Conservation (phyloP, 1,139 yeast genomes). For the Pichia sp. region DNA sequence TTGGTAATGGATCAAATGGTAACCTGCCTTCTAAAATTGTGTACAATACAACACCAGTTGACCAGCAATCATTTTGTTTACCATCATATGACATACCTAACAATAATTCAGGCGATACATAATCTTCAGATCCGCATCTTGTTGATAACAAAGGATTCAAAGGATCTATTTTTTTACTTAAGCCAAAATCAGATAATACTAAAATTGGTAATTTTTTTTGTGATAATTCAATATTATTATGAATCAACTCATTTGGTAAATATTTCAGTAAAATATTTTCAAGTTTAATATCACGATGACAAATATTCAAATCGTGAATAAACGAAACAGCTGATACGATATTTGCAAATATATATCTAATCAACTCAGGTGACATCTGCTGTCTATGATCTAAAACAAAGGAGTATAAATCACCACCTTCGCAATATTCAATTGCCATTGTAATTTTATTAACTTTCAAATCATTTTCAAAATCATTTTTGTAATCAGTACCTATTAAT, state of each 20-base stretch:
- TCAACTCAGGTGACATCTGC: slow-evolving; percentile 38
- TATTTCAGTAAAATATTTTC: slow-evolving; percentile 65
- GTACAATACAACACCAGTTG: slow-evolving; percentile 83
- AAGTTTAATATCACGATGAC: slow-evolving; percentile 83
- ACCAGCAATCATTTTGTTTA: slow-evolving; percentile 86
- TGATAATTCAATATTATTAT: slow-evolving; percentile 24
- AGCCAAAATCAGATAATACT: slow-evolving; percentile 81
- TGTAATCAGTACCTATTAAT: slow-evolving; percentile 32
- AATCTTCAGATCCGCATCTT: slow-evolving; percentile 93
- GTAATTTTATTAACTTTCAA: slow-evolving; percentile 31
- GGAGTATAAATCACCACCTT: slow-evolving; percentile 78
- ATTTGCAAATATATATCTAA: slow-evolving; percentile 64
- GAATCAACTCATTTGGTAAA: slow-evolving; percentile 26
- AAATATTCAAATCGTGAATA: slow-evolving; percentile 58
- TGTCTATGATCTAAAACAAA: slow-evolving; percentile 43
- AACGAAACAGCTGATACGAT: slow-evolving; percentile 63
- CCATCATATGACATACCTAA: slow-evolving; percentile 92
- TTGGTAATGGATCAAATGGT: slow-evolving; percentile 78
- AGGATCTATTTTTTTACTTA: slow-evolving; percentile 61
- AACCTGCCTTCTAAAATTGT: slow-evolving; percentile 75
- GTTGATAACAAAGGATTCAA: slow-evolving; percentile 63
- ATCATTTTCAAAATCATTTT: slow-evolving; percentile 20
- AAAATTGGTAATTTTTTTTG: slow-evolving; percentile 36
- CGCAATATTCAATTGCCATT: slow-evolving; percentile 67
- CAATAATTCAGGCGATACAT: slow-evolving; percentile 86